Percentiles rank a stretch among this genome's conserved stretches.
phyloP scores from a whole-genome alignment of 2,329 filamentous ascomycete genomes.

The Neofusicoccum laricinum region DNA sequence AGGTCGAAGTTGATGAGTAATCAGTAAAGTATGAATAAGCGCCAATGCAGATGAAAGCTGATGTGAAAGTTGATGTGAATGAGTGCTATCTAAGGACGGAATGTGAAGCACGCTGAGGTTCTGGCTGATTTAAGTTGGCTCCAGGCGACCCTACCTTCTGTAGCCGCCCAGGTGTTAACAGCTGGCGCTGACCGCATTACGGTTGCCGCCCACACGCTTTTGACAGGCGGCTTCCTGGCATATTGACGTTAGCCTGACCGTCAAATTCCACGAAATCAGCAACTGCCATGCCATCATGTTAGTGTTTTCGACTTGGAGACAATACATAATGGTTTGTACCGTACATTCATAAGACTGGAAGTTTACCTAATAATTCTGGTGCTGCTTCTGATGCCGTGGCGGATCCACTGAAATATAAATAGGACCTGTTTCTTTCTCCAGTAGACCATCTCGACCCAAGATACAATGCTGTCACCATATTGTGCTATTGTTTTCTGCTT shows the following conservation, averaged over 20 bases:
- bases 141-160: no score
- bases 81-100: no score
- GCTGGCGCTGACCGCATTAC: no score
- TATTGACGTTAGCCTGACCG: no score
- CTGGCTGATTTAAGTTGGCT: no score
- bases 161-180: no score
- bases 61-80: not conserved
- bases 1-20: not conserved
- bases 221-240: no score
- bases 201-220: no score
- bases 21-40: not conserved
- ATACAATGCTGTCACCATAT: not conserved
- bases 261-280: no score
- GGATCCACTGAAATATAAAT: not conserved
- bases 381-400: not conserved
- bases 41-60: not conserved
- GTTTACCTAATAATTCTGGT: not conserved
- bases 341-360: not conserved
- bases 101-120: no score
- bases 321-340: no score
- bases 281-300: no score
- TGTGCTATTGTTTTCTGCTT: not conserved
- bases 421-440: not conserved
- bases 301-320: not conserved
- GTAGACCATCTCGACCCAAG: not conserved